A percentile compares a stretch with the other conserved stretches of the same genome.
Evolutionary conservation across 2,329 filamentous ascomycete species (phyloP).

Genomic region (Bimuria novae-zelandiae): DNA sequence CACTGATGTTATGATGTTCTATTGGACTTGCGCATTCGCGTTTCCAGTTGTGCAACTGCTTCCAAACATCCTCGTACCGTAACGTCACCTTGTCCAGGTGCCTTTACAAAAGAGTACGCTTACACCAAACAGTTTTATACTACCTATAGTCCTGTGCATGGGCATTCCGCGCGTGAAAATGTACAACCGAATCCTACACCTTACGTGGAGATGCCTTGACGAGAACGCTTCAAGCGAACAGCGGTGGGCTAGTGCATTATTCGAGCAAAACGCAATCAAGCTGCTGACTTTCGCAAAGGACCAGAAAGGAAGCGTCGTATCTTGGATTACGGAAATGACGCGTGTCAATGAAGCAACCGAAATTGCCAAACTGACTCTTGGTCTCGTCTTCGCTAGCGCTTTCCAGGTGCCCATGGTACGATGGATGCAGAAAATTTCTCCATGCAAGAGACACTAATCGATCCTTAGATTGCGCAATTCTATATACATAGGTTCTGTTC

Average conservation of each 20-base stretch:
- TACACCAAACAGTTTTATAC: not conserved
- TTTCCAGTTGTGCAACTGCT: not conserved
- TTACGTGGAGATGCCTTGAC: not conserved
- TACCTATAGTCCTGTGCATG: not conserved
- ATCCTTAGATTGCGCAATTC: slow-evolving; percentile 7
- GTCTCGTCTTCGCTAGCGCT: slow-evolving; percentile 6
- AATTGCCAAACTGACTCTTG: slow-evolving; percentile 3
- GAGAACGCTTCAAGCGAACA: not conserved
- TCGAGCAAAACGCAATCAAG: not conserved
- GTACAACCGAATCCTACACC: not conserved
- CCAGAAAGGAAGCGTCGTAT: not conserved
- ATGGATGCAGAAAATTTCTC: no score
- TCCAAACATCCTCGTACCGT: not conserved
- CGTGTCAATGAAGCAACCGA: not conserved
- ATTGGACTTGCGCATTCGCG: slow-evolving; percentile 4
- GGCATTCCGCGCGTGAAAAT: not conserved
- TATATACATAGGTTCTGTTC: not conserved
- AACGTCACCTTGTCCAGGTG: not conserved
- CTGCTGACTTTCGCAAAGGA: not conserved
- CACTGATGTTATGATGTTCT: not conserved
- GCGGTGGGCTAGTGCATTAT: not conserved
- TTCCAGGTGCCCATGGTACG: slow-evolving; percentile 7
- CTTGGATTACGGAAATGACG: not conserved
- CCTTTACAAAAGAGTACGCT: not conserved
- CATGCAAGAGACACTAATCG: no score